Conservation (phyloP, 306 rosid species). For the Alnus rubra region DNA sequence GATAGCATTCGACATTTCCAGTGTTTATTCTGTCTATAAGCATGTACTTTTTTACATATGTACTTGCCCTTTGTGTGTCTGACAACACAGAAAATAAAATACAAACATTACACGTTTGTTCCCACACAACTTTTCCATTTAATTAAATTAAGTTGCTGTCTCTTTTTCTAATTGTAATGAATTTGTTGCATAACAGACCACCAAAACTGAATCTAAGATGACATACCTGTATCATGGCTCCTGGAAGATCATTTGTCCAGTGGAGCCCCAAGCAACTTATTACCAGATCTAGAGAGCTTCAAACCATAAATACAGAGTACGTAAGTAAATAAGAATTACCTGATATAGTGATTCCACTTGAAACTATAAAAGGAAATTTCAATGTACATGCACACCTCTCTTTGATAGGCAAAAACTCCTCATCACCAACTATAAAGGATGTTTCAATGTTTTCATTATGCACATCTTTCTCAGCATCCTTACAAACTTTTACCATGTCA, state of each 20-base stretch:
- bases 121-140: not conserved
- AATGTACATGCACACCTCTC: constrained; percentile 55
- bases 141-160: not conserved
- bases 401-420: constrained; percentile 82
- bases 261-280: constrained; percentile 94
- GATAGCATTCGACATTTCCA: not conserved
- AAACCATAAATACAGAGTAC: constrained; percentile 26
- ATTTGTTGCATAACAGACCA: not conserved
- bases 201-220: constrained; percentile 1
- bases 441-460: constrained; percentile 47
- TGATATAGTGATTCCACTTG: constrained; percentile 1
- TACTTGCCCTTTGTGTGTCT: not conserved
- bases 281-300: constrained; percentile 86
- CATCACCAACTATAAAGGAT: constrained; percentile 73
- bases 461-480: constrained; percentile 39
- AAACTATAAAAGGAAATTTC: constrained; percentile 10
- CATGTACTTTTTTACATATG: not conserved
- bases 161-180: not conserved
- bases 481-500: constrained; percentile 76
- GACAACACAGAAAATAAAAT: not conserved
- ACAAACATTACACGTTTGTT: not conserved
- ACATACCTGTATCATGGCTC: constrained; percentile 95
- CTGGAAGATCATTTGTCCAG: constrained; percentile 99
- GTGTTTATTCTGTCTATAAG: not conserved
- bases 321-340: constrained; percentile 6